Base-by-base conservation (phyloP, 805 yeast species). In the Candida alai region DNA sequence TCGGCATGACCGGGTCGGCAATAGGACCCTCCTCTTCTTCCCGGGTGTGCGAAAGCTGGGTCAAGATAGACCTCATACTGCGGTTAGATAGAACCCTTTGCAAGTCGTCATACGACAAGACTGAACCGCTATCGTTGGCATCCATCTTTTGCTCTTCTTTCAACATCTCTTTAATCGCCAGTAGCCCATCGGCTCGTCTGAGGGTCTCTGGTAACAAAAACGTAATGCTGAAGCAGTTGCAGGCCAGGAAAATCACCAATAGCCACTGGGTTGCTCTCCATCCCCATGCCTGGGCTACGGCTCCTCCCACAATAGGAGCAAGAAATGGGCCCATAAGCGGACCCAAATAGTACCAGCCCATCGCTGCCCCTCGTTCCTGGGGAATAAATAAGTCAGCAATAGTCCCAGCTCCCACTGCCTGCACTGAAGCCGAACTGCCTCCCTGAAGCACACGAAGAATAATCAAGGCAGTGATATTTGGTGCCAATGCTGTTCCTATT, bases 261-360 rank as follows among this genome's bases (percentile, higher is more conserved):
- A 84, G 76, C 90, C 94, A 87, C 49, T 84, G 93, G 3, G 95
- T 84, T 2, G 90, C 84, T 52, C 95, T 68, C 95, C 95, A 87
- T 6, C 87, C 86, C 80, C 87, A 83, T 8, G 68, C 66, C 27
- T 71, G 64, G 5, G 83, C 73, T 19, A 87, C 70, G 2, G 79
- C 78, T 40, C 95, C 90, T 32, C 95, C 95, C 5, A 67, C 38
- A 16, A 86, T 80, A 2, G 96, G 96, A 10, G 89, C 78, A 3
- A 84, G 43, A 32, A 87, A 65, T 1, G 95, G 96, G 0, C 93
- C 95, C 45, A 79, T 69, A 28, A 87, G 75, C 0, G 90, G 84
- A 0, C 96, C 96, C 30, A 87, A 57, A 51, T 86, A 87, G 47
- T 74, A 86, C 30, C 76, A 64, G 0, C 96, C 94, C 77, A 86